Conservation (phyloP, 305 asterid genomes). For the Solanum hybrid region DNA sequence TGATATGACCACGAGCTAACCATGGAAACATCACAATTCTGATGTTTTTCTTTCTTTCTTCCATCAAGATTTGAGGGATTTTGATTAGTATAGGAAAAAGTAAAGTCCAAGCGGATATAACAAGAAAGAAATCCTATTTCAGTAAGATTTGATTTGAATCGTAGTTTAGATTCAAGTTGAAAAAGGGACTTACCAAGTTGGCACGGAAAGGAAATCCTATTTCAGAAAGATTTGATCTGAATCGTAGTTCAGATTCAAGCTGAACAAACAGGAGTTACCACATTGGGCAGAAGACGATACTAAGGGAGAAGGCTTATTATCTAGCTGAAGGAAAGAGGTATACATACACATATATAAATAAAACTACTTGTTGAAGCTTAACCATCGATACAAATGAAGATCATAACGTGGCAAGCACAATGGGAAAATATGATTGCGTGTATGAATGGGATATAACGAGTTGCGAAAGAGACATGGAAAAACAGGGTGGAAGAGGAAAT, state of each 20-base stretch:
- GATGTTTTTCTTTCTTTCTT: background rate
- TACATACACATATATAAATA: background rate
- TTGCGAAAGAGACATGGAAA: background rate
- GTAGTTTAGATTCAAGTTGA: background rate
- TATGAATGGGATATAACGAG: background rate
- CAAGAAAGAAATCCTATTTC: background rate
- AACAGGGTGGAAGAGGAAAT: background rate
- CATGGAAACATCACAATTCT: slow-evolving; percentile 55
- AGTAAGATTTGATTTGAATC: background rate
- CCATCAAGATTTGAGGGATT: background rate
- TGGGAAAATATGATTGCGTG: background rate
- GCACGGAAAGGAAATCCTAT: background rate
- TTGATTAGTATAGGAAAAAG: background rate
- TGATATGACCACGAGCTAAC: slow-evolving; percentile 59
- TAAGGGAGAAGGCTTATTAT: background rate
- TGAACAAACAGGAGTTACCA: background rate
- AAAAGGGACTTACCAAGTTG: background rate
- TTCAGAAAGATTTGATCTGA: background rate
- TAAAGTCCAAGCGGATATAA: background rate
- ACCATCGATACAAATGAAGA: background rate
- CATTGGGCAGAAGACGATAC: background rate
- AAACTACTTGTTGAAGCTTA: background rate
- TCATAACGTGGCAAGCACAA: background rate
- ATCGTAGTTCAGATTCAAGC: background rate
- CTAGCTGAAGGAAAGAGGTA: background rate